Percentiles rank a stretch among this genome's conserved stretches.
These are phyloP conservation scores for Candida taoyuanica DNA, from an alignment of 805 yeast species.

Conservation along the genomic window DNA sequence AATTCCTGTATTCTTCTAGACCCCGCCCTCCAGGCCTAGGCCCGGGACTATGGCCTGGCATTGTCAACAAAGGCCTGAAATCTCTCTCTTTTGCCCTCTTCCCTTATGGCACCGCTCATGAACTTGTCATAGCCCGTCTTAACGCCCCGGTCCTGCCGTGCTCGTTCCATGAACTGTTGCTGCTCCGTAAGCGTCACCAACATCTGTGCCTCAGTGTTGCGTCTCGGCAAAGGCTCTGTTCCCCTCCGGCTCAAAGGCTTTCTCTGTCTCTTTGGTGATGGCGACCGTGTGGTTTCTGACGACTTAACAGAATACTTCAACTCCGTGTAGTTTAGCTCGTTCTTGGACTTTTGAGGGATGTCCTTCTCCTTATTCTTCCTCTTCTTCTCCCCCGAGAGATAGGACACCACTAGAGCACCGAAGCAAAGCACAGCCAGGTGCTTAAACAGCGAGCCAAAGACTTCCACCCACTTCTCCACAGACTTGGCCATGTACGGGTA, in stretches of 20 bases:
- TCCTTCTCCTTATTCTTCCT: too few relatives aligned
- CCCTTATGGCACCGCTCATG: constrained; percentile 20
- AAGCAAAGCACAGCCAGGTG: constrained; percentile 18
- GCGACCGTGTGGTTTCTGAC: constrained; percentile 6
- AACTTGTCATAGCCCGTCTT: constrained; percentile 19
- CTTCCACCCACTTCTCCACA: constrained; percentile 23
- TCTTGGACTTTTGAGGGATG: too few relatives aligned
- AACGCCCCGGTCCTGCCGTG: constrained; percentile 8
- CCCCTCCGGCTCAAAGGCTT: constrained; percentile 6
- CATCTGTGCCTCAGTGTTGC: constrained; percentile 9
- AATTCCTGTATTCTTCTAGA: too few relatives aligned
- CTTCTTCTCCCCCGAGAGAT: background rate
- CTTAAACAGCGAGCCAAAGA: constrained; percentile 19
- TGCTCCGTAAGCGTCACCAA: constrained; percentile 20
- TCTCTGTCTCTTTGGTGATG: constrained; percentile 7
- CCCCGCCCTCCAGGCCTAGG: too few relatives aligned
- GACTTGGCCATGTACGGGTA: constrained; percentile 23
- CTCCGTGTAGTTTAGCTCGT: constrained; percentile 16
- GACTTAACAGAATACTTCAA: constrained; percentile 22
- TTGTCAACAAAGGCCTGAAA: constrained; percentile 22
- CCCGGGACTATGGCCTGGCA: too few relatives aligned
- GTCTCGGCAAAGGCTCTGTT: constrained; percentile 8
- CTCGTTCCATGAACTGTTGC: constrained; percentile 16
- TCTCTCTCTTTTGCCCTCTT: constrained; percentile 16
- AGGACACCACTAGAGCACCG: constrained; percentile 9